phyloP scores from a whole-genome alignment of 192 early-diverging fungal species.

The Dimargaris verticillata region DNA sequence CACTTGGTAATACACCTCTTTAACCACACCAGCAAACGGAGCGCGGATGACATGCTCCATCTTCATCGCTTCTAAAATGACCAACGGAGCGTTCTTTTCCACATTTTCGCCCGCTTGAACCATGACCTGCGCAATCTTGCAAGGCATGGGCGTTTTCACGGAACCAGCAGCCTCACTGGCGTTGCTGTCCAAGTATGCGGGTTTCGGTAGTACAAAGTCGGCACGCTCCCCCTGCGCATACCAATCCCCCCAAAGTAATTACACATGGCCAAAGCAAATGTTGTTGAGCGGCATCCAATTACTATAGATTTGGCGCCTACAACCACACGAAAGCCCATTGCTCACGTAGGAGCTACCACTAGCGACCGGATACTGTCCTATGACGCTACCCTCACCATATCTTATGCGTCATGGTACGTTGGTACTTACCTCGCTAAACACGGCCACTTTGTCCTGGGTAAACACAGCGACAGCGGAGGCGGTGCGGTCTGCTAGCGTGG shows the following conservation, averaged over 20 bases:
- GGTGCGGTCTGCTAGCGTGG: slow-evolving; percentile 36
- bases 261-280: too few relatives aligned
- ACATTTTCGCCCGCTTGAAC: slow-evolving; percentile 62
- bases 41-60: slow-evolving; percentile 93
- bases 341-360: too few relatives aligned
- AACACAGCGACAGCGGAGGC: slow-evolving; percentile 46
- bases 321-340: too few relatives aligned
- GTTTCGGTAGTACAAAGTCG: slow-evolving; percentile 34
- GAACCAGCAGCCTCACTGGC: slow-evolving; percentile 34
- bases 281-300: too few relatives aligned
- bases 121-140: slow-evolving; percentile 79
- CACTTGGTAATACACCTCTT: slow-evolving; percentile 58
- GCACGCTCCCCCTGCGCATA: slow-evolving; percentile 16
- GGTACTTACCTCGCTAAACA: slow-evolving; percentile 52
- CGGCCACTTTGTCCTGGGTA: slow-evolving; percentile 36
- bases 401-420: too few relatives aligned
- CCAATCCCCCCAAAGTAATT: too few relatives aligned
- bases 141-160: slow-evolving; percentile 89
- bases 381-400: too few relatives aligned
- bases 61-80: slow-evolving; percentile 96
- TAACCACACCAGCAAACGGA: slow-evolving; percentile 51
- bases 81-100: slow-evolving; percentile 57
- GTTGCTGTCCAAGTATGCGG: slow-evolving; percentile 31
- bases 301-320: too few relatives aligned
- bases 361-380: too few relatives aligned